Percentiles rank a stretch among this genome's conserved stretches.
Evolutionary conservation across 768 basidiomycete genomes (phyloP).

Genomic region (Lactarius vividus): DNA sequence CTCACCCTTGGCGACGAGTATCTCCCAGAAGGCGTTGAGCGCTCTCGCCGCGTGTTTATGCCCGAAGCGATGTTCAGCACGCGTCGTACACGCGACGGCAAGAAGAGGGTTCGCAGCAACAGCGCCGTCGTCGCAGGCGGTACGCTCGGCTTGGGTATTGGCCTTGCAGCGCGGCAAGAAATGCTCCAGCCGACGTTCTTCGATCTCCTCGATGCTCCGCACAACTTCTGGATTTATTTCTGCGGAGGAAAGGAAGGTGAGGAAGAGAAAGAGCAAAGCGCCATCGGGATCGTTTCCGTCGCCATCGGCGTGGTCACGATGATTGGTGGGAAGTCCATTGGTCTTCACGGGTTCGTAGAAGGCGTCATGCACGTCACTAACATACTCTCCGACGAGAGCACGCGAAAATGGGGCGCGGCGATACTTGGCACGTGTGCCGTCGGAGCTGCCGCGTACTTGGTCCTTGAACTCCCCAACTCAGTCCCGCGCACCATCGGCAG

Average conservation of each 20-base stretch:
- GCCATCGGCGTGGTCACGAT: slow-evolving; percentile 86
- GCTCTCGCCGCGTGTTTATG: slow-evolving; percentile 81
- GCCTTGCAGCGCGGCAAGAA: slow-evolving; percentile 73
- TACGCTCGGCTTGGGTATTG: slow-evolving; percentile 75
- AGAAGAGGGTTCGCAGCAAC: slow-evolving; percentile 39
- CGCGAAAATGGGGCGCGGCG: slow-evolving; percentile 86
- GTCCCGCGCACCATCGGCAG: slow-evolving; percentile 90
- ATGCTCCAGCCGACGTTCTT: slow-evolving; percentile 76
- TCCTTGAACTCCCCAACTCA: slow-evolving; percentile 82
- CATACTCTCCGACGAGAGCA: slow-evolving; percentile 72
- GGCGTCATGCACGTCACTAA: slow-evolving; percentile 73
- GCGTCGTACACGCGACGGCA: slow-evolving; percentile 38
- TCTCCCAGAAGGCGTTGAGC: slow-evolving; percentile 78
- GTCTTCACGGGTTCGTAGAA: slow-evolving; percentile 74
- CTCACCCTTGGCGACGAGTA: slow-evolving; percentile 68
- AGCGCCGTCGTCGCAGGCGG: slow-evolving; percentile 74
- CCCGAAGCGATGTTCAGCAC: slow-evolving; percentile 96
- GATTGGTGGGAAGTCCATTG: slow-evolving; percentile 80
- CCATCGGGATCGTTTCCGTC: slow-evolving; percentile 69
- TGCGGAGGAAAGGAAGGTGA: slow-evolving; percentile 48
- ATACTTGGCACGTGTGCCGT: slow-evolving; percentile 73
- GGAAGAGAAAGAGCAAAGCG: slow-evolving; percentile 51
- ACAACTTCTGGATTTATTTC: slow-evolving; percentile 73
- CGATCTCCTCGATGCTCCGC: slow-evolving; percentile 84
- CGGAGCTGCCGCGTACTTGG: slow-evolving; percentile 74